Percentiles rank a stretch among this genome's conserved stretches.
Evolutionary conservation across 257 asterid genomes (phyloP).

Genomic region (Oldenlandia corymbosa): DNA sequence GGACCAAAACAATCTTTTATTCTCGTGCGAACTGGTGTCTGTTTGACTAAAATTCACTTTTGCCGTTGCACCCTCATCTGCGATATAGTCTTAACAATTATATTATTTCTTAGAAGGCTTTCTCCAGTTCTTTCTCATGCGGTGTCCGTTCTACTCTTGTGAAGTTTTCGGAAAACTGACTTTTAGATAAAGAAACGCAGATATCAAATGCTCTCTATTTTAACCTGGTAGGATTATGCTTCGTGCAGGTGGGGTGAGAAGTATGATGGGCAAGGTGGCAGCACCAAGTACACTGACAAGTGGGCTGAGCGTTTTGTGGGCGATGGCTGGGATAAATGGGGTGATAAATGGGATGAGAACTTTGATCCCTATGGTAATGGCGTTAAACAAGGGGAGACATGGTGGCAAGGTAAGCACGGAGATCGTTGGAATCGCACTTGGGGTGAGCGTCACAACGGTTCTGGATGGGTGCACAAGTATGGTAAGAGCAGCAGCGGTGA

Average conservation of each 20-base stretch:
- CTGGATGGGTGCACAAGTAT: slow-evolving; percentile 98
- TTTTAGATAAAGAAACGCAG: background rate
- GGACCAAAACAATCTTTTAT: background rate
- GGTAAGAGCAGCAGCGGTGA: slow-evolving; percentile 97
- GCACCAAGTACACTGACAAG: slow-evolving; percentile 85
- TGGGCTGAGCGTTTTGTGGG: slow-evolving; percentile 94
- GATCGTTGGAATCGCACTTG: slow-evolving; percentile 93
- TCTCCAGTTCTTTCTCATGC: background rate
- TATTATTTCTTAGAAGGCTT: background rate
- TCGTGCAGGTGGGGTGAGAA: slow-evolving; percentile 87
- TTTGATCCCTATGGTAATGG: slow-evolving; percentile 47
- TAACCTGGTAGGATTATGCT: background rate
- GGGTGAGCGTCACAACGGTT: slow-evolving; percentile 94
- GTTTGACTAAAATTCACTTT: background rate
- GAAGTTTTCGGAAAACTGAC: too few relatives aligned
- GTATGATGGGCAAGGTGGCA: slow-evolving; percentile 86
- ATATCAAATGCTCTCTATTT: background rate
- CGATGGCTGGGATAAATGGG: slow-evolving; percentile 95
- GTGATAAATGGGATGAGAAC: slow-evolving; percentile 95
- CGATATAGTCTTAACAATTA: background rate
- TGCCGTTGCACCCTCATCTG: background rate
- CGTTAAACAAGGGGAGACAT: slow-evolving; percentile 89
- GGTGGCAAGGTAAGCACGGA: slow-evolving; percentile 90
- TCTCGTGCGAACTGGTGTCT: too few relatives aligned
- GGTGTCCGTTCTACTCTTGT: background rate